Evolutionary conservation across 177 flowering plant genomes (phyloP).

Genomic region (Vitis hybrid): DNA sequence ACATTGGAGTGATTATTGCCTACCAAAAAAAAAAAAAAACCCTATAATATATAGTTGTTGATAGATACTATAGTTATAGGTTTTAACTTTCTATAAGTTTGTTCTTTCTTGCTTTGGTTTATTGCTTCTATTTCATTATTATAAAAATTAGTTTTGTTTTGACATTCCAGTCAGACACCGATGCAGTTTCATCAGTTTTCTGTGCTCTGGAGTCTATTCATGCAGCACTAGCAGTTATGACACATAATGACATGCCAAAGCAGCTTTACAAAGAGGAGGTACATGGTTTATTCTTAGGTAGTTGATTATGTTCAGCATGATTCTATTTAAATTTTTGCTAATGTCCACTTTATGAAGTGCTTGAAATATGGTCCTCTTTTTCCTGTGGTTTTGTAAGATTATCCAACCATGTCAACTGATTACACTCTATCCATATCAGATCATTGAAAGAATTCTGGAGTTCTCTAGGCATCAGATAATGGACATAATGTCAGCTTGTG

Average conservation of each 20-base stretch:
- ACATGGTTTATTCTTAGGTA: conserved; percentile 7
- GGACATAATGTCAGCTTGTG: conserved; percentile 85
- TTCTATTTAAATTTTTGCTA: not conserved
- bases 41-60: no score
- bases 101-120: not conserved
- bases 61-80: no score
- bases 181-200: conserved; percentile 50
- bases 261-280: conserved; percentile 97
- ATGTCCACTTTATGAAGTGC: not conserved
- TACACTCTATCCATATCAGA: conserved; percentile 32
- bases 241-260: conserved; percentile 80
- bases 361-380: not conserved
- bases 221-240: conserved; percentile 83
- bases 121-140: conserved; percentile 2
- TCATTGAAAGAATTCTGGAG: conserved; percentile 94
- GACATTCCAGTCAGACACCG: conserved; percentile 68
- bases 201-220: conserved; percentile 89
- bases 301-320: not conserved
- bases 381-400: not conserved
- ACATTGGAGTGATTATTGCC: no score
- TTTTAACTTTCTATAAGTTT: no score
- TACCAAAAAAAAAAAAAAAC: no score
- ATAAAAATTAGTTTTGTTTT: not conserved
- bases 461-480: conserved; percentile 83
- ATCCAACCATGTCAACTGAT: not conserved